These are phyloP conservation scores for Caloboletus firmus DNA, from an alignment of 1,284 basidiomycete species.

Conservation along the genomic window DNA sequence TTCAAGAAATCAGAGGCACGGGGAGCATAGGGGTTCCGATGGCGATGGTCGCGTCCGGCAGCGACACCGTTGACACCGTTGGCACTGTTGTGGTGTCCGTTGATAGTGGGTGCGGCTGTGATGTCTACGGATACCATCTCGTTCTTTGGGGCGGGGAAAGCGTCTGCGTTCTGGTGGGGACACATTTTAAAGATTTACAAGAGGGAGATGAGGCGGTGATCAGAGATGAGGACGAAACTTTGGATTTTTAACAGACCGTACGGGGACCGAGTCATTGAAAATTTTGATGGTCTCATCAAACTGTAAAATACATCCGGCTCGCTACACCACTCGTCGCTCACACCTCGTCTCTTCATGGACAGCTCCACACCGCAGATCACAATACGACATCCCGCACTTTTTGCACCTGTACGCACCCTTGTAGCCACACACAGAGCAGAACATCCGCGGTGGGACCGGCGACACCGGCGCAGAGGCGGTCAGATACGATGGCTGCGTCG, in stretches of 20 bases:
- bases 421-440: slow-evolving; percentile 71
- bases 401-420: slow-evolving; percentile 64
- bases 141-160: slow-evolving; percentile 8
- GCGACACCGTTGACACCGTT: slow-evolving; percentile 28
- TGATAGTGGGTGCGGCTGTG: background rate
- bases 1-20: slow-evolving; percentile 90
- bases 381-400: slow-evolving; percentile 59
- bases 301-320: slow-evolving; percentile 5
- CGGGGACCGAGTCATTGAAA: background rate
- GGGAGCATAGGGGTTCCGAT: slow-evolving; percentile 80
- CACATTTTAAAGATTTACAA: slow-evolving; percentile 15
- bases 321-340: slow-evolving; percentile 51
- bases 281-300: background rate
- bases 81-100: slow-evolving; percentile 18
- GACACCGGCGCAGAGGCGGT: slow-evolving; percentile 52
- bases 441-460: slow-evolving; percentile 48
- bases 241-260: background rate
- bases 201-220: background rate
- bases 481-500: slow-evolving; percentile 56
- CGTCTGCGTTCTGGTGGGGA: slow-evolving; percentile 16
- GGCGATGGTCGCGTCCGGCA: slow-evolving; percentile 44
- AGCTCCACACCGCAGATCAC: slow-evolving; percentile 54
- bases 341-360: slow-evolving; percentile 64
- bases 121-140: slow-evolving; percentile 30
- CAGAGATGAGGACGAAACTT: background rate